A percentile compares a stretch with the other conserved stretches of the same genome.
phyloP scores from a whole-genome alignment of 1,284 basidiomycete species.

The Bondarzewia mesenterica region DNA sequence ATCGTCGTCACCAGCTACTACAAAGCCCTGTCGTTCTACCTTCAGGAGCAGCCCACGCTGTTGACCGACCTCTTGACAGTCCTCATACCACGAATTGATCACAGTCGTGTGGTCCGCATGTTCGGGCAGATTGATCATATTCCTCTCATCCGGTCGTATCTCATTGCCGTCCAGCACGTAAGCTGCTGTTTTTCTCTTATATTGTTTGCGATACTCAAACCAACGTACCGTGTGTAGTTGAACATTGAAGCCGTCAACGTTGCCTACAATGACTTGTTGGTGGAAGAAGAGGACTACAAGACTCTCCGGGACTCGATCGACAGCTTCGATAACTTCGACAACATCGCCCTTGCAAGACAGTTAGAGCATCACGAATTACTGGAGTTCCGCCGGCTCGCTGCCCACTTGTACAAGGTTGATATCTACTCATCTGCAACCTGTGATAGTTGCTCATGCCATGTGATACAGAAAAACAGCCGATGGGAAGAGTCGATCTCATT shows the following conservation, averaged over 20 bases:
- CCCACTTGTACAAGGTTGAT: slow-evolving; percentile 93
- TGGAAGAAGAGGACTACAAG: slow-evolving; percentile 98
- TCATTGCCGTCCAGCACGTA: slow-evolving; percentile 93
- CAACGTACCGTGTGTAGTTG: slow-evolving; percentile 39
- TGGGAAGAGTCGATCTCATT: slow-evolving; percentile 95
- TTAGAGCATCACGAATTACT: slow-evolving; percentile 89
- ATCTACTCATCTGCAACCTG: slow-evolving; percentile 7
- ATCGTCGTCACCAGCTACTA: slow-evolving; percentile 55
- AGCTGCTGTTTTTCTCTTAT: slow-evolving; percentile 20
- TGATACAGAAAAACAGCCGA: slow-evolving; percentile 74
- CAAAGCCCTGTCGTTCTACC: slow-evolving; percentile 83
- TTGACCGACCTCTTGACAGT: slow-evolving; percentile 92
- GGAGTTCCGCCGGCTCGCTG: slow-evolving; percentile 92
- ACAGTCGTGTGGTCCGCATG: slow-evolving; percentile 90
- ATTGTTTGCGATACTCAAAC: background rate
- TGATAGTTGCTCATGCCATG: background rate
- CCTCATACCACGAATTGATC: slow-evolving; percentile 89
- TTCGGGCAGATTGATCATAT: slow-evolving; percentile 95
- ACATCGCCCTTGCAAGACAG: slow-evolving; percentile 78
- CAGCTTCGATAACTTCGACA: slow-evolving; percentile 97
- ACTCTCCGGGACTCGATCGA: slow-evolving; percentile 94
- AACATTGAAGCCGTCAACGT: slow-evolving; percentile 97
- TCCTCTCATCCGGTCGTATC: slow-evolving; percentile 91
- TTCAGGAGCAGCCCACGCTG: slow-evolving; percentile 89
- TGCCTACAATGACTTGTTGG: slow-evolving; percentile 93